These are phyloP conservation scores for Berberis thunbergii DNA, from an alignment of 164 flowering plant species.

Conservation along the genomic window DNA sequence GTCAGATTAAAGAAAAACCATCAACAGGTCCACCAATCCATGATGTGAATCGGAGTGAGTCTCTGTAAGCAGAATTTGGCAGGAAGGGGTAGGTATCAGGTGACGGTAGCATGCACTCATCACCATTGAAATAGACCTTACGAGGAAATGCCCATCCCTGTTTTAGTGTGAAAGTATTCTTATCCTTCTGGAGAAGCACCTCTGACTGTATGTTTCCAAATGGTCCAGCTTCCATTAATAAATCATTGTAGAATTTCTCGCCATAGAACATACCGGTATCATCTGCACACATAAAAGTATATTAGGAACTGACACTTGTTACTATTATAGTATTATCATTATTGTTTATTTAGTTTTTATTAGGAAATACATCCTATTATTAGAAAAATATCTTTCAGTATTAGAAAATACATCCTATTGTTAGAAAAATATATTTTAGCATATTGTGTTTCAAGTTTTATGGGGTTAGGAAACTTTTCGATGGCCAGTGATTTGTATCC, in stretches of 20 bases:
- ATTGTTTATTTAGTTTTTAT: background rate
- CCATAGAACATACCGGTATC: conserved; percentile 88
- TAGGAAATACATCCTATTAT: too few species aligned
- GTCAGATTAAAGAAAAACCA: conserved; percentile 17
- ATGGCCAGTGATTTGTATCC: too few species aligned
- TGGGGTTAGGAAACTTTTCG: too few species aligned
- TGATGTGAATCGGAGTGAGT: conserved; percentile 9
- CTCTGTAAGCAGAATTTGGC: conserved; percentile 43
- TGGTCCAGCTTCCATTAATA: conserved; percentile 73
- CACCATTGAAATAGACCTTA: conserved; percentile 77
- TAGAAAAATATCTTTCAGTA: too few species aligned
- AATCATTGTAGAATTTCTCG: conserved; percentile 75
- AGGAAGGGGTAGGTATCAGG: conserved; percentile 68
- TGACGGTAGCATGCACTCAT: conserved; percentile 75
- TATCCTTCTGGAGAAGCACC: conserved; percentile 57
- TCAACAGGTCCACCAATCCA: conserved; percentile 14
- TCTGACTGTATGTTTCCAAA: conserved; percentile 76
- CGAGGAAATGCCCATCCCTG: conserved; percentile 89
- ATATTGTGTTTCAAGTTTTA: too few species aligned
- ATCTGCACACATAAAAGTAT: conserved; percentile 37
- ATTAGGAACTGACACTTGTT: background rate
- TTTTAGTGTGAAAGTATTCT: conserved; percentile 48
- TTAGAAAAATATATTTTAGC: too few species aligned
- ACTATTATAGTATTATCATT: background rate
- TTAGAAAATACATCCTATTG: too few species aligned